A percentile compares a stretch with the other conserved stretches of the same genome.
Evolutionary conservation across 2,329 filamentous ascomycete species (phyloP).

Genomic region (Boeremia lycopersici): DNA sequence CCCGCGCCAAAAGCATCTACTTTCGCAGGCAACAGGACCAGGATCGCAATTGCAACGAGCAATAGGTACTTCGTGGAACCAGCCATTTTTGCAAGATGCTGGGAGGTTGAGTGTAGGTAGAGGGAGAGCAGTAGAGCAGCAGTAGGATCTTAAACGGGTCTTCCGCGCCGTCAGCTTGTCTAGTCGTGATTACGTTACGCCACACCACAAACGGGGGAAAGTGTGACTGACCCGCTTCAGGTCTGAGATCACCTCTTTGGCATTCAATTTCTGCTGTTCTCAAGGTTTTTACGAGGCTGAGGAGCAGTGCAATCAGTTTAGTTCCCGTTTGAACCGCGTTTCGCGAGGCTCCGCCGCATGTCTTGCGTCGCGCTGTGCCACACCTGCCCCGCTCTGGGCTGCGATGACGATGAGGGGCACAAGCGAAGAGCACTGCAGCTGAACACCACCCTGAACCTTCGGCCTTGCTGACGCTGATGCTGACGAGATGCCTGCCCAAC

Average conservation of each 20-base stretch:
- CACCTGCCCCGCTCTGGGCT: conserved; percentile 12
- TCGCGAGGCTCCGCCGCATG: conserved; percentile 5
- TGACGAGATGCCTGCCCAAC: background rate
- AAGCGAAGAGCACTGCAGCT: background rate
- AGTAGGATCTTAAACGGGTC: conserved; percentile 6
- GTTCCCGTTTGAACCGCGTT: background rate
- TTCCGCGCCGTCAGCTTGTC: conserved; percentile 15
- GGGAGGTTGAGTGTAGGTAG: conserved; percentile 7
- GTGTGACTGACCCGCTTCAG: conserved; percentile 3
- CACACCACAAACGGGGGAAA: conserved; percentile 11
- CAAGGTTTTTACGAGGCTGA: conserved; percentile 5
- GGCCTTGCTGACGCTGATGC: conserved; percentile 6
- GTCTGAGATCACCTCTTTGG: background rate
- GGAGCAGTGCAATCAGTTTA: conserved; percentile 3
- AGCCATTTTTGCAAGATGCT: conserved; percentile 35
- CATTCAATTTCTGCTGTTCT: background rate
- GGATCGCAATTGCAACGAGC: conserved; percentile 44
- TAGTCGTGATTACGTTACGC: conserved; percentile 16
- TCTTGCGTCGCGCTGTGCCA: conserved; percentile 12
- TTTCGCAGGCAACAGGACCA: conserved; percentile 45
- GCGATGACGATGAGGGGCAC: conserved; percentile 10
- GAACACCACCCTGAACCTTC: background rate
- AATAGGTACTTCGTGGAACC: conserved; percentile 42
- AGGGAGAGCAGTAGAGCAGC: conserved; percentile 8
- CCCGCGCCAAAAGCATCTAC: conserved; percentile 55